Conservation (phyloP, 805 yeast species). For the Candida saitoana region DNA sequence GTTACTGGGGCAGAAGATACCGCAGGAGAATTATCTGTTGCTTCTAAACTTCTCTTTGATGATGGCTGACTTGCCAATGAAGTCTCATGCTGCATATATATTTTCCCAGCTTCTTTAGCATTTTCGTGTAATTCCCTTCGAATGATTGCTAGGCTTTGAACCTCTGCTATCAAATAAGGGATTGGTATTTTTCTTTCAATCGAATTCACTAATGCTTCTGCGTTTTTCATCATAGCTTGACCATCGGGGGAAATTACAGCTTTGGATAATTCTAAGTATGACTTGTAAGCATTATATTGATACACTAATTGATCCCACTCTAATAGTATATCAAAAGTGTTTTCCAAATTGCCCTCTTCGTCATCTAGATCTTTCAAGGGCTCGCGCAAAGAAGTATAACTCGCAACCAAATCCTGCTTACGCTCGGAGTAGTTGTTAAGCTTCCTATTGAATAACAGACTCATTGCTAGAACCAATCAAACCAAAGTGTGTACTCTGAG, state of each 20-base stretch:
- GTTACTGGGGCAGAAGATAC: neutral
- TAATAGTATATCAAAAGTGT: constrained; percentile 15
- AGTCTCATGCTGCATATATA: constrained; percentile 14
- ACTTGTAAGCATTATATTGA: constrained; percentile 19
- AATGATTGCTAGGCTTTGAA: constrained; percentile 22
- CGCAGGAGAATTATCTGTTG: neutral
- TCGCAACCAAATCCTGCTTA: constrained; percentile 11
- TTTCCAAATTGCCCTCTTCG: constrained; percentile 9
- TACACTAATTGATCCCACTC: constrained; percentile 26
- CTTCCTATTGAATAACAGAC: constrained; percentile 14
- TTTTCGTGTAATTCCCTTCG: constrained; percentile 26
- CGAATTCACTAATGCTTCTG: constrained; percentile 13
- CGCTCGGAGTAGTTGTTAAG: constrained; percentile 16
- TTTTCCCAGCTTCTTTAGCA: constrained; percentile 29
- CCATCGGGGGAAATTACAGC: constrained; percentile 7
- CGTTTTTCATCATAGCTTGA: constrained; percentile 10
- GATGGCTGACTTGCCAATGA: neutral
- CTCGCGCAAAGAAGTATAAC: constrained; percentile 12
- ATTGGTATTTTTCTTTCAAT: constrained; percentile 22
- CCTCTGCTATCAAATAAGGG: constrained; percentile 16
- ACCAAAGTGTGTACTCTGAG: too few relatives aligned
- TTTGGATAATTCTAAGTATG: constrained; percentile 22
- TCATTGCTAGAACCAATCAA: too few relatives aligned
- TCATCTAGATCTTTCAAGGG: constrained; percentile 7
- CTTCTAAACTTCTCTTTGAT: neutral